Percentiles rank a stretch among this genome's conserved stretches.
phyloP scores from a whole-genome alignment of 2,329 filamentous ascomycete genomes.

The Lecanicillium sp. region DNA sequence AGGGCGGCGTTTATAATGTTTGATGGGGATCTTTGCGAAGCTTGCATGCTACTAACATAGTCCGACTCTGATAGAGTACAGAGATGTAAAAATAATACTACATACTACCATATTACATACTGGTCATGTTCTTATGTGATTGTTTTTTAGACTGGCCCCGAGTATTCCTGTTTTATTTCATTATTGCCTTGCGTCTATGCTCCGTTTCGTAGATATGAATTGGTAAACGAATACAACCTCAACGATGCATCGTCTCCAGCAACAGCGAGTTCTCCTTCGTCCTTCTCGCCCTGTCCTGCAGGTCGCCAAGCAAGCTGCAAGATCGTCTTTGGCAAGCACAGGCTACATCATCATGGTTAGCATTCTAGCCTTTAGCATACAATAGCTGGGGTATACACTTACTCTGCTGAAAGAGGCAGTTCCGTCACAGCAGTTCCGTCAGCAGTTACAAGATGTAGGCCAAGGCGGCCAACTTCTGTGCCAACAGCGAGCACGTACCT shows the following conservation, averaged over 20 bases:
- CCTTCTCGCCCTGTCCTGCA: constrained; percentile 14
- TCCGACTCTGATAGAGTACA: neutral
- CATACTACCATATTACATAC: neutral
- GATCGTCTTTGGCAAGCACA: constrained; percentile 56
- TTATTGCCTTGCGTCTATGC: neutral
- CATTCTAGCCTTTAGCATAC: neutral
- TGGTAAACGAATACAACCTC: constrained; percentile 43
- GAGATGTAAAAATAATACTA: constrained; percentile 8
- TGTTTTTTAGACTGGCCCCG: neutral
- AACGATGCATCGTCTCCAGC: constrained; percentile 56
- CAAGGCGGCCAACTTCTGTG: constrained; percentile 45
- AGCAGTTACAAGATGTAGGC: constrained; percentile 32
- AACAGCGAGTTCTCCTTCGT: constrained; percentile 37
- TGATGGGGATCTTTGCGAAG: too few relatives aligned
- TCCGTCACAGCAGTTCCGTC: constrained; percentile 30
- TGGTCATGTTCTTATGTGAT: too few relatives aligned
- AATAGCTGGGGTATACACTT: too few relatives aligned
- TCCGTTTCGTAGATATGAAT: constrained; percentile 15
- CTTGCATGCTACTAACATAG: too few relatives aligned
- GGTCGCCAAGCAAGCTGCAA: constrained; percentile 66
- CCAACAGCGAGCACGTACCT: constrained; percentile 45
- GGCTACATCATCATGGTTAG: constrained; percentile 20
- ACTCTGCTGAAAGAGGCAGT: constrained; percentile 29
- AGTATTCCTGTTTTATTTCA: neutral
- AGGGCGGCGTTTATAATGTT: too few relatives aligned